Conservation (phyloP, 305 asterid genomes). For the Fraxinus nigra region DNA sequence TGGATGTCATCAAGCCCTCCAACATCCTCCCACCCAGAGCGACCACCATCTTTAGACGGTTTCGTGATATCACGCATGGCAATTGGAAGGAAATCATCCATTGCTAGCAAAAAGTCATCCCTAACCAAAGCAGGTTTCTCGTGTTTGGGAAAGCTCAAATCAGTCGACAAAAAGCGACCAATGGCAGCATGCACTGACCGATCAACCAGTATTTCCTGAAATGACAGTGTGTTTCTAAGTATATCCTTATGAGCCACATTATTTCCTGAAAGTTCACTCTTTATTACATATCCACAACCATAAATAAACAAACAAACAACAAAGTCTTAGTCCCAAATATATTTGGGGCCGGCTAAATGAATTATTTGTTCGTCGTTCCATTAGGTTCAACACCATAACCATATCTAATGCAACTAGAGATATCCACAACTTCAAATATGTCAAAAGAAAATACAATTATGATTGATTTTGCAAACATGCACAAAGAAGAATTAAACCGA, state of each 20-base stretch:
- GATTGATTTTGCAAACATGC: not conserved
- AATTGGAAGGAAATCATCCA: slow-evolving; percentile 87
- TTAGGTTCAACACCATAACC: not conserved
- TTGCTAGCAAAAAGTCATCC: slow-evolving; percentile 78
- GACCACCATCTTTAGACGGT: slow-evolving; percentile 73
- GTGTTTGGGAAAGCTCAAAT: slow-evolving; percentile 34
- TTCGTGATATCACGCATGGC: slow-evolving; percentile 93
- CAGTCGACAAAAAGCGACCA: slow-evolving; percentile 61
- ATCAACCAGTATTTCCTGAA: slow-evolving; percentile 86
- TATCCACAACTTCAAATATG: not conserved
- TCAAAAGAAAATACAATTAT: not conserved
- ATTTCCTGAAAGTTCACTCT: not conserved
- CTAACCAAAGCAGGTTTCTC: slow-evolving; percentile 52
- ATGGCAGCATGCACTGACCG: slow-evolving; percentile 89
- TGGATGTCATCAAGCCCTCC: slow-evolving; percentile 90
- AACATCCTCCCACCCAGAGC: slow-evolving; percentile 95
- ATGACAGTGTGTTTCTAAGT: slow-evolving; percentile 8
- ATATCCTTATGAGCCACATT: not conserved
- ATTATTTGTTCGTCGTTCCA: not conserved
- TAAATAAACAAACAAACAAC: not conserved
- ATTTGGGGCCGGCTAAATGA: not conserved
- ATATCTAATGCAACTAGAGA: not conserved
- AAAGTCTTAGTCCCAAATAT: not conserved
- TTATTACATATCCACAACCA: not conserved
- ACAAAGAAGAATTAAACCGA: not conserved